phyloP scores from a whole-genome alignment of 164 flowering plant species.

The Vitis rupestris region DNA sequence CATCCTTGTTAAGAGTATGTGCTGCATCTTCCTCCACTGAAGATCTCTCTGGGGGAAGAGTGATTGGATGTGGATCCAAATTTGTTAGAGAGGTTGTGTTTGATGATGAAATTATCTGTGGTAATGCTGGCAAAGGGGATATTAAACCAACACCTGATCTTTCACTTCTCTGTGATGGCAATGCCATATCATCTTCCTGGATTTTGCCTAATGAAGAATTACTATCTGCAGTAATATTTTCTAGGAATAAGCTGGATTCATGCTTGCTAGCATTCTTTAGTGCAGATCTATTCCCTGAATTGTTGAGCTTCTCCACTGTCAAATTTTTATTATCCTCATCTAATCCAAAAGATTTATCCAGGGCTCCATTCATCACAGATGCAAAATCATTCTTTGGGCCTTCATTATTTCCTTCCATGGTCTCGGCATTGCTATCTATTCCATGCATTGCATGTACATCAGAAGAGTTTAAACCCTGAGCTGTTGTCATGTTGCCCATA shows the following conservation, averaged over 20 bases:
- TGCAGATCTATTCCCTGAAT: slow-evolving; percentile 7
- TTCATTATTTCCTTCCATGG: slow-evolving; percentile 9
- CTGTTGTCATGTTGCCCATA: slow-evolving; percentile 1
- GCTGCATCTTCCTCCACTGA: slow-evolving; percentile 5
- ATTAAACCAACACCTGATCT: background rate
- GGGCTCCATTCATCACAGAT: background rate
- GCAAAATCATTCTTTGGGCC: slow-evolving; percentile 3
- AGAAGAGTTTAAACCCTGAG: slow-evolving; percentile 15
- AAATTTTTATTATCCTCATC: slow-evolving; percentile 21
- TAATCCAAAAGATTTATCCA: slow-evolving; percentile 18
- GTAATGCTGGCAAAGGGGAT: slow-evolving; percentile 15
- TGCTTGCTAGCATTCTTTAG: slow-evolving; percentile 13
- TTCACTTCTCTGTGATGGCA: slow-evolving; percentile 3
- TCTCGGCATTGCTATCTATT: background rate
- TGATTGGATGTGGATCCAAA: slow-evolving; percentile 4
- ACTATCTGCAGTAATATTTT: slow-evolving; percentile 7
- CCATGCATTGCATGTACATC: slow-evolving; percentile 6
- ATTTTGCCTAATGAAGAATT: background rate
- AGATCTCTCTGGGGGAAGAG: slow-evolving; percentile 6
- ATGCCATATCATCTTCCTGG: slow-evolving; percentile 6
- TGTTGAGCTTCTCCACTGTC: background rate
- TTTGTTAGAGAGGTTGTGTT: slow-evolving; percentile 5
- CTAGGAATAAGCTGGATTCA: background rate
- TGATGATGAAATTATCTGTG: slow-evolving; percentile 15
- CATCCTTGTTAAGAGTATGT: slow-evolving; percentile 9